Evolutionary conservation across 2,329 filamentous ascomycete genomes (phyloP).

Genomic region (Neofusicoccum ribis): DNA sequence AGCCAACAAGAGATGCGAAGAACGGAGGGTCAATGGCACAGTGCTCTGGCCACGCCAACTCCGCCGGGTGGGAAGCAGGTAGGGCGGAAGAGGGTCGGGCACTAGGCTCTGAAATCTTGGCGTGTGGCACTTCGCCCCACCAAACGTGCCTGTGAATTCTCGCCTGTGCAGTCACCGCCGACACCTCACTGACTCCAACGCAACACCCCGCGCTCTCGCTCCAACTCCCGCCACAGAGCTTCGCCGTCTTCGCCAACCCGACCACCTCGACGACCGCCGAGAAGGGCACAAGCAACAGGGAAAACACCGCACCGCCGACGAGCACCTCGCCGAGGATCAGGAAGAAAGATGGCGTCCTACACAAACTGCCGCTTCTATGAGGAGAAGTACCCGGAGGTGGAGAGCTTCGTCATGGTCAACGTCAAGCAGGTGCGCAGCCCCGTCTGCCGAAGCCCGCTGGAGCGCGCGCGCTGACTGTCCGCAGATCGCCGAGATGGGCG

Average conservation of each 20-base stretch:
- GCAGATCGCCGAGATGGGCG: conserved; percentile 98
- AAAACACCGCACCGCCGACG: background rate
- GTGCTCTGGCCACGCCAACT: too few species aligned
- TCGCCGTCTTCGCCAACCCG: background rate
- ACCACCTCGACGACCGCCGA: too few species aligned
- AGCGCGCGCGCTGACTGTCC: background rate
- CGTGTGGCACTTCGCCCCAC: conserved; percentile 15
- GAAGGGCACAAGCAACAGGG: background rate
- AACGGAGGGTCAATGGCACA: too few species aligned
- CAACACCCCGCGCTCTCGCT: background rate
- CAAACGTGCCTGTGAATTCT: conserved; percentile 17
- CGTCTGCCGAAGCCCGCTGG: conserved; percentile 10
- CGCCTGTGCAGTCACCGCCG: conserved; percentile 16
- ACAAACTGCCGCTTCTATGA: conserved; percentile 97
- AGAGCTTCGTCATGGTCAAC: conserved; percentile 99
- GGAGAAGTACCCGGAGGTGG: conserved; percentile 96
- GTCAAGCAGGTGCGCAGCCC: conserved; percentile 75
- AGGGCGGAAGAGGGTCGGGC: background rate
- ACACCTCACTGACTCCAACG: conserved; percentile 13
- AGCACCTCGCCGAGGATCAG: background rate
- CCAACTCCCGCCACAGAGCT: background rate
- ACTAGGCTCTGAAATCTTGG: conserved; percentile 16
- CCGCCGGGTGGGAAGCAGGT: background rate
- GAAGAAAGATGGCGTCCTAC: conserved; percentile 72
- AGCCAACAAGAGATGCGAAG: too few species aligned